A percentile compares a stretch with the other conserved stretches of the same genome.
Evolutionary conservation across 768 basidiomycete genomes (phyloP).

Genomic region (Termitomyces sp.): DNA sequence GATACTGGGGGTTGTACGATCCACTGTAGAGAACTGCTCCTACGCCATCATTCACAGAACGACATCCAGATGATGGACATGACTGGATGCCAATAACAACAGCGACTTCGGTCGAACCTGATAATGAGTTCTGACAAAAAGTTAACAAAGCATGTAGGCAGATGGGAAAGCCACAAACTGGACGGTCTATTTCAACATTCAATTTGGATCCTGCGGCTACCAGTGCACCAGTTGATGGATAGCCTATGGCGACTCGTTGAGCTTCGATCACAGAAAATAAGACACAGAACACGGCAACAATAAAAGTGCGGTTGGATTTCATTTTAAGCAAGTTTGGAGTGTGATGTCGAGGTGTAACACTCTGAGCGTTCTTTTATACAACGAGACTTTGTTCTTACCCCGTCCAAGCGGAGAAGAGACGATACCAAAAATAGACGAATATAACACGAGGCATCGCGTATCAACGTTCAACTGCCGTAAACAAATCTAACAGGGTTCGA

Average conservation of each 20-base stretch:
- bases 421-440: neutral
- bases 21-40: constrained; percentile 45
- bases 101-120: constrained; percentile 36
- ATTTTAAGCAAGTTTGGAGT: neutral
- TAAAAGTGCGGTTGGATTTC: neutral
- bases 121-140: constrained; percentile 26
- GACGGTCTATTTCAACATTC: constrained; percentile 40
- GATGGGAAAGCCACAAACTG: constrained; percentile 27
- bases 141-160: neutral
- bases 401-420: neutral
- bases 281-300: constrained; percentile 4
- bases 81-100: constrained; percentile 38
- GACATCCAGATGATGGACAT: constrained; percentile 21
- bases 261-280: constrained; percentile 31
- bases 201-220: constrained; percentile 32
- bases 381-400: neutral
- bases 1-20: constrained; percentile 30
- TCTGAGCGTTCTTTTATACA: neutral
- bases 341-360: neutral
- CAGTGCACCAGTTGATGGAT: constrained; percentile 27
- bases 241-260: constrained; percentile 34
- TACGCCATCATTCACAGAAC: constrained; percentile 20
- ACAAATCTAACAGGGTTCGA: neutral
- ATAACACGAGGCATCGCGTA: neutral
- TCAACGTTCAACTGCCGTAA: neutral